Percentiles rank a stretch among this genome's conserved stretches.
Conservation (phyloP, 768 basidiomycete species). For the Chiua virens region DNA sequence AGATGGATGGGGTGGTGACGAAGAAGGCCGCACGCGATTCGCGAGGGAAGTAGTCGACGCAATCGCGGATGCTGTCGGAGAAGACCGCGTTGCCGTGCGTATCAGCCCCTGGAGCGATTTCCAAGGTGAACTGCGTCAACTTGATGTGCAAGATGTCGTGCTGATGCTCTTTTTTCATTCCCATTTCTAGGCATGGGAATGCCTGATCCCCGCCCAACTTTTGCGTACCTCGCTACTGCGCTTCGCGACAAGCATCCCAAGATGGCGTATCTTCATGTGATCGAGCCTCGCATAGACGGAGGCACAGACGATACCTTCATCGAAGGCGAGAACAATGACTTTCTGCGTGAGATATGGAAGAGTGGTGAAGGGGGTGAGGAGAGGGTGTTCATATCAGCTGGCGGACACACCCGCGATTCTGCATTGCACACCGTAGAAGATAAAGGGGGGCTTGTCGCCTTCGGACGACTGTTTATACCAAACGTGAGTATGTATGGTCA, state of each 20-base stretch:
- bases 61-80: slow-evolving; percentile 49
- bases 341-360: slow-evolving; percentile 46
- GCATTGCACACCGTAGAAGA: slow-evolving; percentile 40
- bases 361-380: slow-evolving; percentile 24
- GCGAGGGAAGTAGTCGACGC: slow-evolving; percentile 45
- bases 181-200: slow-evolving; percentile 49
- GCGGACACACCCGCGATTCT: slow-evolving; percentile 42
- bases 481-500: slow-evolving; percentile 30
- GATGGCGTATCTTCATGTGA: slow-evolving; percentile 53
- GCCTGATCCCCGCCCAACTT: slow-evolving; percentile 55
- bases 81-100: slow-evolving; percentile 51
- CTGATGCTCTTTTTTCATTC: not conserved
- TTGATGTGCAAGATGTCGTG: too few species aligned
- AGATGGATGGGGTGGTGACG: slow-evolving; percentile 66
- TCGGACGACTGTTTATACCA: slow-evolving; percentile 37
- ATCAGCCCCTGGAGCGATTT: slow-evolving; percentile 54
- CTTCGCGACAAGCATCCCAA: slow-evolving; percentile 32
- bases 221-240: slow-evolving; percentile 45
- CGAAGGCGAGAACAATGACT: slow-evolving; percentile 38
- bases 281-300: slow-evolving; percentile 39
- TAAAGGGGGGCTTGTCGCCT: slow-evolving; percentile 23
- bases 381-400: slow-evolving; percentile 40
- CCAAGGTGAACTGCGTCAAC: slow-evolving; percentile 32
- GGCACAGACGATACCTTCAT: not conserved
- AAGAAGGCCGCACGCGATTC: slow-evolving; percentile 50